Base-by-base conservation (phyloP, 2,329 filamentous ascomycete genomes). In the Akanthomyces muscarius region DNA sequence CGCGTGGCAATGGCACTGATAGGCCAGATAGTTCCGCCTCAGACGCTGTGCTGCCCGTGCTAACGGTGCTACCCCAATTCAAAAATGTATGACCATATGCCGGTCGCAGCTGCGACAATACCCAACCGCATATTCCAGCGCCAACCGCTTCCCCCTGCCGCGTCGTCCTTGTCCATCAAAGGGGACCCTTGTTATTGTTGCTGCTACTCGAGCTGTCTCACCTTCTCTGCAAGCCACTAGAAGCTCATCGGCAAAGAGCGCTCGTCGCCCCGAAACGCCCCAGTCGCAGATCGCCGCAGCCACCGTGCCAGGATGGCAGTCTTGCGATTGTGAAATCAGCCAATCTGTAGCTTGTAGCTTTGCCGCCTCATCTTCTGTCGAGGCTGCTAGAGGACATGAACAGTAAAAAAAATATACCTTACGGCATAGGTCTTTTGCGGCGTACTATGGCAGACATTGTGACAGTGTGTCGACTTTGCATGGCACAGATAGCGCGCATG, bases 121-220 rank as follows among this genome's bases (percentile, higher is more conserved):
- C 57, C 57, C 47, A 52, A 60, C 47, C 30, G 57, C 33, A 59
- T 50, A 13, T 47, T 16, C 38, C 13, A 44, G 54, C 25, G n/a
- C 16, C 36, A 11, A 8, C 41, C 36, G 38, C 36, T 13, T 4
- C 7, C 36, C 21, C 21, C 38, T 18, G 10, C 38, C 38, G 53
- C 36, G 18, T 53, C 52, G 14, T 10, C 21, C 23, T 14, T 56
- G 16, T 47, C 16, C 54, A 30, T 7, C 5, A 16, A 10, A 21
- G 28, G 53, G 23, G 25, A 55, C 38, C 41, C 38, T 33, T 44
- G 33, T 16, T 11, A 54, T 23, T 7, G 16, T 8, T 57, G 33
- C 18, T 61, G 56, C 28, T 16, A 45, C 48, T 44, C 28, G 25
- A 38, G 13, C 36, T 53, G 58, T 61, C 58, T 61, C 58, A 61